Conservation (phyloP, 2,329 filamentous ascomycete species). For the Metarhizium robertsii region DNA sequence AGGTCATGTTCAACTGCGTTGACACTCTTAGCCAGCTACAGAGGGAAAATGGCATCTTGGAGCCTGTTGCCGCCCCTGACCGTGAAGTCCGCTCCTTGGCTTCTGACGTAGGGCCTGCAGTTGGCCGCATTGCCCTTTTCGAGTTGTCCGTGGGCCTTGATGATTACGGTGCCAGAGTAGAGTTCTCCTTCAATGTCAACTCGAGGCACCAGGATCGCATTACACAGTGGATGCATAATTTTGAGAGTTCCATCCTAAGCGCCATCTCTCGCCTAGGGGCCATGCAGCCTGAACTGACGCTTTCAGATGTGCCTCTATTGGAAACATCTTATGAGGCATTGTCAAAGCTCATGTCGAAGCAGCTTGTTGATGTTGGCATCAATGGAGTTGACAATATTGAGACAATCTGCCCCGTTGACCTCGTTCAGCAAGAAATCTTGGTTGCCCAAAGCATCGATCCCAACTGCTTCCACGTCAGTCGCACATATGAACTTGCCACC, state of each 20-base stretch:
- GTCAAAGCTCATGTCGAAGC: conserved; percentile 31
- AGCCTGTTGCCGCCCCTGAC: conserved; percentile 33
- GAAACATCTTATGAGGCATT: conserved; percentile 38
- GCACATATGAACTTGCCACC: conserved; percentile 37
- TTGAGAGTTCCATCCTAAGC: conserved; percentile 36
- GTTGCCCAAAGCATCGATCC: conserved; percentile 32
- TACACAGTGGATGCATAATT: conserved; percentile 35
- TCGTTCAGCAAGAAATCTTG: conserved; percentile 39
- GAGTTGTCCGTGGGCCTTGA: conserved; percentile 40
- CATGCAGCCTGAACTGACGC: conserved; percentile 37
- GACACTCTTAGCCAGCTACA: conserved; percentile 41
- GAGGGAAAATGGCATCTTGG: conserved; percentile 37
- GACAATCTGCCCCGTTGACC: conserved; percentile 37
- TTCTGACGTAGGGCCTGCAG: conserved; percentile 33
- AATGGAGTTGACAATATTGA: conserved; percentile 35
- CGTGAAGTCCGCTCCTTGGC: conserved; percentile 26
- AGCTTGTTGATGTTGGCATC: conserved; percentile 30
- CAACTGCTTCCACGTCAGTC: conserved; percentile 33
- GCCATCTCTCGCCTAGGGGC: conserved; percentile 30
- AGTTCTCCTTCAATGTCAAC: conserved; percentile 33
- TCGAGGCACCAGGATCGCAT: conserved; percentile 34
- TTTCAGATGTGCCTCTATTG: conserved; percentile 39
- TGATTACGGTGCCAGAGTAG: conserved; percentile 31
- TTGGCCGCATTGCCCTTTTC: conserved; percentile 41
- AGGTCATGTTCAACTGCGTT: conserved; percentile 49